A percentile compares a stretch with the other conserved stretches of the same genome.
These are phyloP conservation scores for Dendrostoma leiphaemia DNA, from an alignment of 2,329 filamentous ascomycete species.

Conservation along the genomic window DNA sequence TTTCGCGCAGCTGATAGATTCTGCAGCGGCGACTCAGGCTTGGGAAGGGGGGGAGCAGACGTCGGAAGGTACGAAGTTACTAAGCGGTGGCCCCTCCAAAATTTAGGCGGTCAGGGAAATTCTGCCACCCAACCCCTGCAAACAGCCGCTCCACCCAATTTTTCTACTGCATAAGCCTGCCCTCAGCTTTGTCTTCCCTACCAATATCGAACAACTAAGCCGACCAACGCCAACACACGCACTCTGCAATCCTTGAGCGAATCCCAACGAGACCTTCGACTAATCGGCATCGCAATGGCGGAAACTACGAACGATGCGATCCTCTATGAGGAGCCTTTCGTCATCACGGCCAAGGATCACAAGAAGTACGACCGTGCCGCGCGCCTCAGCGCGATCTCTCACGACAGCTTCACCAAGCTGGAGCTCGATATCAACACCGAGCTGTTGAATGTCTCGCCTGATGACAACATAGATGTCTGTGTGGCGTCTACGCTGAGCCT, in stretches of 20 bases:
- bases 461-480: conserved; percentile 77
- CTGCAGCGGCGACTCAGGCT: not conserved
- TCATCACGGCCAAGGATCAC: conserved; percentile 73
- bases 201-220: no score
- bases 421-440: conserved; percentile 93
- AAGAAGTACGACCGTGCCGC: conserved; percentile 95
- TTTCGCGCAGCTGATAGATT: not conserved
- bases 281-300: conserved; percentile 33
- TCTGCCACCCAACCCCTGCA: not conserved
- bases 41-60: not conserved
- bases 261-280: not conserved
- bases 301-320: conserved; percentile 76
- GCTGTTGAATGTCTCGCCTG: conserved; percentile 73
- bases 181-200: no score
- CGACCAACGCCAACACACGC: not conserved
- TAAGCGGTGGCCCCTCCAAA: conserved; percentile 22
- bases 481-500: conserved; percentile 83
- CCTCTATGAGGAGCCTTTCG: conserved; percentile 92
- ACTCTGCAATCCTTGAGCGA: not conserved
- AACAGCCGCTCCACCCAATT: no score
- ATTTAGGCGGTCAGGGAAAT: conserved; percentile 9
- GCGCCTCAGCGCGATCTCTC: conserved; percentile 74
- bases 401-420: conserved; percentile 72
- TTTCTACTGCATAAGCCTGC: no score
- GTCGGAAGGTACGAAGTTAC: not conserved